These are phyloP conservation scores for Solanum commersonii DNA, from an alignment of 257 asterid genomes.

Conservation along the genomic window DNA sequence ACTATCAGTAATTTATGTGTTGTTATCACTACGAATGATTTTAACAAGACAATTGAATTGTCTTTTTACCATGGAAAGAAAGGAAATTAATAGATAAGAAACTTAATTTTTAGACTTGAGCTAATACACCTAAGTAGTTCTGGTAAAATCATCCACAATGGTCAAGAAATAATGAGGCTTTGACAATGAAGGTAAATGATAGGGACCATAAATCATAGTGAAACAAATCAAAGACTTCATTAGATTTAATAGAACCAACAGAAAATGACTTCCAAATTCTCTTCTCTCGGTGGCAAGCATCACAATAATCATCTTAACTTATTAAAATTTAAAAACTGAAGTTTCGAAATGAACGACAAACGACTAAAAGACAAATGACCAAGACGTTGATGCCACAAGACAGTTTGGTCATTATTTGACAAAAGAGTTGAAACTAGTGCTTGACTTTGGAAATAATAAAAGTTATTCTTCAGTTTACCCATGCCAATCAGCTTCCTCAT, in stretches of 20 bases:
- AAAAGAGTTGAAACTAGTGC: background rate
- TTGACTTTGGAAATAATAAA: background rate
- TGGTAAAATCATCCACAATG: background rate
- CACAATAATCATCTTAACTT: background rate
- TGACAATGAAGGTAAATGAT: background rate
- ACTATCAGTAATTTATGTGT: background rate
- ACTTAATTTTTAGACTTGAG: background rate
- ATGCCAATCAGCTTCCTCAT: background rate
- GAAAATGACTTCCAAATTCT: background rate
- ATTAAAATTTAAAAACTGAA: background rate
- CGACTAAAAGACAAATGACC: too few species aligned
- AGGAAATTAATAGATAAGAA: background rate
- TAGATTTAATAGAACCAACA: background rate
- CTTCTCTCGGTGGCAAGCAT: background rate
- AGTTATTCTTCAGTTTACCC: background rate
- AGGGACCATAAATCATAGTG: background rate
- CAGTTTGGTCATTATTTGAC: too few species aligned
- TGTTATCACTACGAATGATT: background rate
- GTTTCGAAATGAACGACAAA: too few species aligned
- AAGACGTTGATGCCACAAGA: too few species aligned
- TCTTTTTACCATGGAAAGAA: background rate
- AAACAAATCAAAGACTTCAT: background rate
- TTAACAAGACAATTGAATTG: background rate
- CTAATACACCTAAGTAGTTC: background rate
- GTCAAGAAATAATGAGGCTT: background rate